These are phyloP conservation scores for Phytophthora pseudosyringae DNA, from an alignment of 352 stramenopile genomes.

Conservation along the genomic window DNA sequence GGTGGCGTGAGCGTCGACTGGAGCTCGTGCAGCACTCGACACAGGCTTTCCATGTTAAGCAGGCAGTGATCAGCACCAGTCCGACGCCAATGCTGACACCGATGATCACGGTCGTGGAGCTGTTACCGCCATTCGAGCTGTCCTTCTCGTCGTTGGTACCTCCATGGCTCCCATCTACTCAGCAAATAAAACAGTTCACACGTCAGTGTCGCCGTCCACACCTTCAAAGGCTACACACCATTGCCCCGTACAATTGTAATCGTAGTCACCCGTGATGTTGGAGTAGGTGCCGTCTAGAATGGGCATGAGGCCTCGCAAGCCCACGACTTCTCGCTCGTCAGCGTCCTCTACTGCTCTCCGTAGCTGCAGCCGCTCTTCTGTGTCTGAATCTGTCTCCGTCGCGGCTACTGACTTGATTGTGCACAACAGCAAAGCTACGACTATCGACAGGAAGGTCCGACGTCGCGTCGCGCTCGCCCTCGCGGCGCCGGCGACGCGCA, in stretches of 20 bases:
- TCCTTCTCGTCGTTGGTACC: constrained; percentile 19
- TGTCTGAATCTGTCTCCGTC: neutral
- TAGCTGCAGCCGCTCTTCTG: constrained; percentile 12
- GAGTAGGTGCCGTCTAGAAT: constrained; percentile 27
- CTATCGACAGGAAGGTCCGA: constrained; percentile 21
- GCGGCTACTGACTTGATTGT: constrained; percentile 11
- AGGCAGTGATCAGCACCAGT: constrained; percentile 46
- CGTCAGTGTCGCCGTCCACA: constrained; percentile 2
- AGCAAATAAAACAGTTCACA: constrained; percentile 1
- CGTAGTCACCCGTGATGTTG: constrained; percentile 21
- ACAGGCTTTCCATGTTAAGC: constrained; percentile 58
- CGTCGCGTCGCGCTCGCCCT: constrained; percentile 9
- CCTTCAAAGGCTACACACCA: neutral
- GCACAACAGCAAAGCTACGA: constrained; percentile 15
- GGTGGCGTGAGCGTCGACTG: constrained; percentile 40
- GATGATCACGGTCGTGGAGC: constrained; percentile 39
- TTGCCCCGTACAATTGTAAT: constrained; percentile 23
- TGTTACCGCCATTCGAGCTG: constrained; percentile 22
- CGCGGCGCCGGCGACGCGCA: neutral
- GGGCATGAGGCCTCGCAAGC: constrained; percentile 28
- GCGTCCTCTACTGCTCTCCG: constrained; percentile 1
- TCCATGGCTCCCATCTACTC: constrained; percentile 23
- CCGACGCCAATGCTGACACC: constrained; percentile 38
- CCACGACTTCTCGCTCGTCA: constrained; percentile 1
- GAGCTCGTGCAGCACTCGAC: constrained; percentile 56